A percentile compares a stretch with the other conserved stretches of the same genome.
Evolutionary conservation across 345 rosid species (phyloP).

Genomic region (Limnanthes douglasii): DNA sequence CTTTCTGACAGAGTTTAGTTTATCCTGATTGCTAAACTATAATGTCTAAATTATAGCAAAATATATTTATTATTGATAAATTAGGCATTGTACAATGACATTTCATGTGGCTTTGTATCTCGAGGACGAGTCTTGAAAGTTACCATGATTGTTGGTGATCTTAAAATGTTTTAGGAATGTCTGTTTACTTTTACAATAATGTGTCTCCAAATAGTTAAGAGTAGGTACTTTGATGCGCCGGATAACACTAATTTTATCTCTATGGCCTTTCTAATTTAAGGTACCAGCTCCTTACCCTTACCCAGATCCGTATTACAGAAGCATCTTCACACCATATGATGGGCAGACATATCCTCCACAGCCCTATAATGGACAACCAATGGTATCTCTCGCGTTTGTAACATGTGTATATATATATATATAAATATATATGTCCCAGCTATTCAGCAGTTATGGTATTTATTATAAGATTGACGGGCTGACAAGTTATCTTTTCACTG

Average conservation of each 20-base stretch:
- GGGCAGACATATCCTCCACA: conserved; percentile 58
- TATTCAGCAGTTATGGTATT: too few relatives aligned
- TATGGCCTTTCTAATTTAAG: conserved; percentile 28
- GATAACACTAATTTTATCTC: conserved; percentile 2
- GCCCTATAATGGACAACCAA: conserved; percentile 63
- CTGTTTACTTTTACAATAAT: neutral
- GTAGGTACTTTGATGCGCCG: conserved; percentile 6
- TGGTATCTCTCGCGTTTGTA: too few relatives aligned
- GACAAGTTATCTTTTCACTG: too few relatives aligned
- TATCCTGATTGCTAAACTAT: too few relatives aligned
- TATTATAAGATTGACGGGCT: too few relatives aligned
- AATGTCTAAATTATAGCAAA: too few relatives aligned
- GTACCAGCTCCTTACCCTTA: conserved; percentile 66
- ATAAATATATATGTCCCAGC: neutral
- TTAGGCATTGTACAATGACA: too few relatives aligned
- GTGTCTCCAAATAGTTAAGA: neutral
- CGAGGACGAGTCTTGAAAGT: too few relatives aligned
- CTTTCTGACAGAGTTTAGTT: too few relatives aligned
- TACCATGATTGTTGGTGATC: neutral
- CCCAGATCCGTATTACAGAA: conserved; percentile 91
- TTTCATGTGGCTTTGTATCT: neutral
- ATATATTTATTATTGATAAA: too few relatives aligned
- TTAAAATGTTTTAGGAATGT: conserved; percentile 1
- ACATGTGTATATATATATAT: conserved; percentile 10
- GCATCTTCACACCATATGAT: conserved; percentile 78